Evolutionary conservation across 2,329 filamentous ascomycete species (phyloP).

Genomic region (Coniella lustricola): DNA sequence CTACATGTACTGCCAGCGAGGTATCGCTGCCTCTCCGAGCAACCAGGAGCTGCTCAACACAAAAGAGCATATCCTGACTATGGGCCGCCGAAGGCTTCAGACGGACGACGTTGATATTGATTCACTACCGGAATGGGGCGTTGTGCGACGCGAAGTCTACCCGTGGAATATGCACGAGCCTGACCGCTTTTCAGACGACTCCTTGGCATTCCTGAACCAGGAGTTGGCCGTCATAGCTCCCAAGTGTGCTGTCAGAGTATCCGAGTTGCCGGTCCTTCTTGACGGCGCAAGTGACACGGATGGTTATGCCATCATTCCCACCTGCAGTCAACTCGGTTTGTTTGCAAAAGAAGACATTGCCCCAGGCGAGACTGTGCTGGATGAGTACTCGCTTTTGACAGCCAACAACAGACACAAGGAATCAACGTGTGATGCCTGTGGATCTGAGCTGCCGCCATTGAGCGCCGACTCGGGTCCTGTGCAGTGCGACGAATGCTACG

Average conservation of each 20-base stretch:
- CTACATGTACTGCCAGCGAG: constrained; percentile 56
- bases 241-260: constrained; percentile 72
- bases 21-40: constrained; percentile 45
- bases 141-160: constrained; percentile 64
- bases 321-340: constrained; percentile 74
- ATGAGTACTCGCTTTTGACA: constrained; percentile 79
- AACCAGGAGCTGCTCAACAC: constrained; percentile 50
- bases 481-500: constrained; percentile 53
- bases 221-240: constrained; percentile 64
- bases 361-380: constrained; percentile 68
- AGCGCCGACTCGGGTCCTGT: constrained; percentile 40
- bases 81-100: constrained; percentile 43
- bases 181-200: constrained; percentile 62
- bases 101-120: constrained; percentile 39
- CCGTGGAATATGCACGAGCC: constrained; percentile 63
- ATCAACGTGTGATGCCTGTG: constrained; percentile 83
- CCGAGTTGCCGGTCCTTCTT: constrained; percentile 66
- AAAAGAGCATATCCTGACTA: constrained; percentile 45
- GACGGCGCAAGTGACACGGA: constrained; percentile 45
- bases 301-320: constrained; percentile 43
- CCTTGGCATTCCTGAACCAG: constrained; percentile 64
- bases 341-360: constrained; percentile 79
- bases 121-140: constrained; percentile 60
- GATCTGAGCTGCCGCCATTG: constrained; percentile 60
- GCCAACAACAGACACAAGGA: constrained; percentile 86